Base-by-base conservation (phyloP, 2,329 filamentous ascomycete genomes). In the Colletotrichum echinochloae region DNA sequence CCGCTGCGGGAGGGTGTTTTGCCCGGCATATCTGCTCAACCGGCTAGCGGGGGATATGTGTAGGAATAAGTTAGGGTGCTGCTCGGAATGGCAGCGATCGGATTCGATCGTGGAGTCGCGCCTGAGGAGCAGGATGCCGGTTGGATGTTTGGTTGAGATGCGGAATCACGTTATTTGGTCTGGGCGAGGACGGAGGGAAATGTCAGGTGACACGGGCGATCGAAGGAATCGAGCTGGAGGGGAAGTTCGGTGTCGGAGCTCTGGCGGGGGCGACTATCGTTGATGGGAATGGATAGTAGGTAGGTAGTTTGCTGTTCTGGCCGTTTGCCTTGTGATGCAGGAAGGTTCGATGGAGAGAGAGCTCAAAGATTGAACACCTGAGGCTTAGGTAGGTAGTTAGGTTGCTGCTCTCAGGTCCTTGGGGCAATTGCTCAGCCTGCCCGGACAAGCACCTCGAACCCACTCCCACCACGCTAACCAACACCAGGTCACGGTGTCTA, bases 1-100 rank as follows among this genome's bases (percentile, higher is more conserved):
- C 90, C 90, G 83, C 91, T 92, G 75, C 87, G 88, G 82, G 91
- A 90, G 78, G 91, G 90, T 78, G 91, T 91, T 81, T 93, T 92
- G 81, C 91, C 88, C 76, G 90, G 90, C 91, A 93, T 93, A 75
- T 79, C 81, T 77, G 75, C 66, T 65, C 46, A 46, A 65, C 64
- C 59, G 65, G 30, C 41, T 56, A 49, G 72, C 60, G 59, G 63
- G 63, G 7, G 52, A n/a, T 64, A 49, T 54, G 48, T 64, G 60
- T 44, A 54, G 57, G 60, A 37, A 64, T 26, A 54, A 56, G 26
- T 39, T 44, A 55, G 72, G 69, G 41, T 70, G 73, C 63, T 65
- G 61, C 72, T 52, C 18, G 73, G 61, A 49, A 68, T 70, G 57
- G 69, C 72, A 73, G 51, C 61, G 60, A 33, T 55, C 56, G 60